A percentile compares a stretch with the other conserved stretches of the same genome.
Conservation (phyloP, 768 basidiomycete species). For the Chiua virens region DNA sequence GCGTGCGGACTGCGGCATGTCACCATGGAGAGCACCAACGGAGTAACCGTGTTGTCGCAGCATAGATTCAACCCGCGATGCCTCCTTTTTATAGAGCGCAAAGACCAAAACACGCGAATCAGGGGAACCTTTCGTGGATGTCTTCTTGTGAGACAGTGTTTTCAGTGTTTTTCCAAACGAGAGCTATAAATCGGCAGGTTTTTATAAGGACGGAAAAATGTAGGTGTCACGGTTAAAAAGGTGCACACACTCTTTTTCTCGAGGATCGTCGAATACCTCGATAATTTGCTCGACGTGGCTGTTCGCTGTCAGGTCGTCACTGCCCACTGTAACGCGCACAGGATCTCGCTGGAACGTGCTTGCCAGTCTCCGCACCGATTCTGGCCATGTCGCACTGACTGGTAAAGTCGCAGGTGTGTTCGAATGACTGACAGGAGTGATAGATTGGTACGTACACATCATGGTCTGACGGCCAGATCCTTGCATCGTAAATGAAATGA, state of each 20-base stretch:
- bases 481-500: slow-evolving; percentile 75
- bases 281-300: slow-evolving; percentile 88
- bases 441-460: slow-evolving; percentile 71
- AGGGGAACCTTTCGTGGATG: slow-evolving; percentile 42
- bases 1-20: slow-evolving; percentile 82
- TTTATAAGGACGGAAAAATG: not conserved
- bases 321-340: slow-evolving; percentile 90
- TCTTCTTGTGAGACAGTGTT: slow-evolving; percentile 59
- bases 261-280: slow-evolving; percentile 86
- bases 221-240: not conserved
- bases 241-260: slow-evolving; percentile 78
- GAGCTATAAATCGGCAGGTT: slow-evolving; percentile 39
- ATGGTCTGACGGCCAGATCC: slow-evolving; percentile 79
- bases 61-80: slow-evolving; percentile 82
- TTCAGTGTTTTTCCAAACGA: slow-evolving; percentile 57
- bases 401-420: not conserved
- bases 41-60: slow-evolving; percentile 72
- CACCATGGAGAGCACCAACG: slow-evolving; percentile 86
- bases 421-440: too few species aligned
- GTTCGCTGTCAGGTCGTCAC: slow-evolving; percentile 93
- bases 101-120: slow-evolving; percentile 86
- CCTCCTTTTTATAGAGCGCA: slow-evolving; percentile 97
- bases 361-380: slow-evolving; percentile 86
- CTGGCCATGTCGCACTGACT: slow-evolving; percentile 99
- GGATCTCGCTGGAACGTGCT: slow-evolving; percentile 84